Percentiles rank a stretch among this genome's conserved stretches.
Conservation (phyloP, 2,329 filamentous ascomycete species). For the Daldinia eschscholtzii region DNA sequence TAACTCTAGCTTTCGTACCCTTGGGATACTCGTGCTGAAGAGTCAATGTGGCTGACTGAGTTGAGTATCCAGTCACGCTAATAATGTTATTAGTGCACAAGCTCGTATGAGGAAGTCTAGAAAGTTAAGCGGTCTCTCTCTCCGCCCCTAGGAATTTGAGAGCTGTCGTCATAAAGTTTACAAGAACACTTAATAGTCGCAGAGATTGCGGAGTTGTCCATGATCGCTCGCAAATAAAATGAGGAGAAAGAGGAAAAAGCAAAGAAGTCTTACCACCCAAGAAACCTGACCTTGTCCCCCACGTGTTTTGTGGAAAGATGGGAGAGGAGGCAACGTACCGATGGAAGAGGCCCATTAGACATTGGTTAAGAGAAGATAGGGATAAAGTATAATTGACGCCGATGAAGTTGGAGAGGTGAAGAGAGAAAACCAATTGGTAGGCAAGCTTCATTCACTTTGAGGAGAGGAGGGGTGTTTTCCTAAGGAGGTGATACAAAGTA, state of each 20-base stretch:
- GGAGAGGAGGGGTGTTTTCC: not conserved
- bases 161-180: constrained; percentile 28
- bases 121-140: constrained; percentile 6
- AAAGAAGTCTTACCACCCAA: constrained; percentile 80
- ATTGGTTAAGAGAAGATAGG: constrained; percentile 50
- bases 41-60: constrained; percentile 69
- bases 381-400: not conserved
- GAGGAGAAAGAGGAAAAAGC: constrained; percentile 7
- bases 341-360: constrained; percentile 73
- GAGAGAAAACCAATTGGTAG: constrained; percentile 7
- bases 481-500: not conserved
- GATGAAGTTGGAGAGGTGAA: constrained; percentile 1
- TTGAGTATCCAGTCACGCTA: constrained; percentile 66
- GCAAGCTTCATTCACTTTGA: not conserved
- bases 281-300: constrained; percentile 87
- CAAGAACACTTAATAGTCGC: not conserved
- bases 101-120: constrained; percentile 32
- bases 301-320: constrained; percentile 64
- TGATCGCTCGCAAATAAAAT: constrained; percentile 15
- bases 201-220: constrained; percentile 13
- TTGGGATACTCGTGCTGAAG: constrained; percentile 76
- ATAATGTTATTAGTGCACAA: constrained; percentile 45
- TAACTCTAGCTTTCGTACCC: constrained; percentile 60
- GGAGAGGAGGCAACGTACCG: constrained; percentile 73
- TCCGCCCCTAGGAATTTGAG: constrained; percentile 1